Conservation (phyloP, 176 grass and related monocot genomes). For the Eragrostis curvula region DNA sequence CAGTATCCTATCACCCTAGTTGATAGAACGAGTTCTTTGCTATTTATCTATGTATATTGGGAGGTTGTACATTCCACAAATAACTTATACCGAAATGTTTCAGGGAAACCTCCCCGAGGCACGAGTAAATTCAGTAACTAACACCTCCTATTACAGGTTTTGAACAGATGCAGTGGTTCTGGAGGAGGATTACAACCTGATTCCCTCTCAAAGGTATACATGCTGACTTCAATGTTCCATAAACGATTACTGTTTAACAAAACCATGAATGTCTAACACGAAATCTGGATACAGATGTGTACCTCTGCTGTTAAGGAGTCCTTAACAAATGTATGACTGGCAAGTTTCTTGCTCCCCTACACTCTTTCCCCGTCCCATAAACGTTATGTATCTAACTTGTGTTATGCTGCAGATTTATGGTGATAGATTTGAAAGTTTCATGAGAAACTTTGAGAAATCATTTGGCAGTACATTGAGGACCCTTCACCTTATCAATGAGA, state of each 20-base stretch:
- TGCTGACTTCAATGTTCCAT: not conserved
- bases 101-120: not conserved
- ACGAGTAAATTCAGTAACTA: not conserved
- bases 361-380: conserved; percentile 5
- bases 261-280: conserved; percentile 25
- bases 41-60: conserved; percentile 7
- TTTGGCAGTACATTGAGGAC: conserved; percentile 91
- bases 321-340: conserved; percentile 80
- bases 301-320: conserved; percentile 83
- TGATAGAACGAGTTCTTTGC: not conserved
- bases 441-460: conserved; percentile 82
- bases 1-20: conserved; percentile 7
- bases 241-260: conserved; percentile 9
- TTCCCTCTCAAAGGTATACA: conserved; percentile 61
- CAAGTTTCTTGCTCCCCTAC: conserved; percentile 30
- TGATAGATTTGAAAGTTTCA: conserved; percentile 71
- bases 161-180: conserved; percentile 46
- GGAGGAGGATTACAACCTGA: conserved; percentile 53
- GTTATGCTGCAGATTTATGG: conserved; percentile 79
- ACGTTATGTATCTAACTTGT: conserved; percentile 34
- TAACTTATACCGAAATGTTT: conserved; percentile 19
- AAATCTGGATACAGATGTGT: conserved; percentile 77
- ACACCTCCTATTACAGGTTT: conserved; percentile 55
- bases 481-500: conserved; percentile 64
- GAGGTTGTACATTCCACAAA: conserved; percentile 18